A percentile compares a stretch with the other conserved stretches of the same genome.
phyloP scores from a whole-genome alignment of 306 rosid genomes.

The Vigna reflexopilosa region DNA sequence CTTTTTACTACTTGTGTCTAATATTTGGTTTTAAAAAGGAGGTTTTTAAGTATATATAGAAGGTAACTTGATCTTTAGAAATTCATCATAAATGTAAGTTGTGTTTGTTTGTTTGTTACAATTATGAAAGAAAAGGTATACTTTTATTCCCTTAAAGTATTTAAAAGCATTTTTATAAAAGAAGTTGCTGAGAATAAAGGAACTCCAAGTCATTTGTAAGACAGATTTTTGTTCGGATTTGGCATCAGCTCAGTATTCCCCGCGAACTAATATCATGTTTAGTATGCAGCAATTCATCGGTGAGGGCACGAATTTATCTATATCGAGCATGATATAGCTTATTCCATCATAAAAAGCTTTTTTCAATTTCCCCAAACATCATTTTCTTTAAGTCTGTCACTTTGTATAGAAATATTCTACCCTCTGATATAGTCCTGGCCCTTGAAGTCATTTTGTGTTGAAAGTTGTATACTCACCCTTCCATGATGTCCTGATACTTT shows the following conservation, averaged over 20 bases:
- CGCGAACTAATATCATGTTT: not conserved
- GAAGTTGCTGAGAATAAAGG: too few species aligned
- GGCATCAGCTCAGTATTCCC: not conserved
- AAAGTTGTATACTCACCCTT: not conserved
- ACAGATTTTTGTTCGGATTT: not conserved
- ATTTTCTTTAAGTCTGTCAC: not conserved
- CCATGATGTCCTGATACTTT: not conserved
- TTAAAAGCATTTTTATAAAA: too few species aligned
- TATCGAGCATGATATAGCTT: not conserved
- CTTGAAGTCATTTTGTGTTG: not conserved
- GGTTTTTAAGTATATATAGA: too few species aligned
- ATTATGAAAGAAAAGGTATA: not conserved
- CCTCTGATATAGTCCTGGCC: not conserved
- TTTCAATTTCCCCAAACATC: not conserved
- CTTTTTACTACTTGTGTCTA: too few species aligned
- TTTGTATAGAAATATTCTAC: not conserved
- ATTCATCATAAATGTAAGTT: not conserved
- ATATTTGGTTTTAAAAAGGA: too few species aligned
- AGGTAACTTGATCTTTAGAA: not conserved
- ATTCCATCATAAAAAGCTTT: not conserved
- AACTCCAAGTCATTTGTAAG: not conserved
- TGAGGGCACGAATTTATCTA: not conserved
- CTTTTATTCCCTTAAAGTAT: too few species aligned
- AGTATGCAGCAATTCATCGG: not conserved
- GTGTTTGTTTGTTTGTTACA: not conserved